Evolutionary conservation across 805 yeast species (phyloP).

Genomic region (Candida bentonensis): DNA sequence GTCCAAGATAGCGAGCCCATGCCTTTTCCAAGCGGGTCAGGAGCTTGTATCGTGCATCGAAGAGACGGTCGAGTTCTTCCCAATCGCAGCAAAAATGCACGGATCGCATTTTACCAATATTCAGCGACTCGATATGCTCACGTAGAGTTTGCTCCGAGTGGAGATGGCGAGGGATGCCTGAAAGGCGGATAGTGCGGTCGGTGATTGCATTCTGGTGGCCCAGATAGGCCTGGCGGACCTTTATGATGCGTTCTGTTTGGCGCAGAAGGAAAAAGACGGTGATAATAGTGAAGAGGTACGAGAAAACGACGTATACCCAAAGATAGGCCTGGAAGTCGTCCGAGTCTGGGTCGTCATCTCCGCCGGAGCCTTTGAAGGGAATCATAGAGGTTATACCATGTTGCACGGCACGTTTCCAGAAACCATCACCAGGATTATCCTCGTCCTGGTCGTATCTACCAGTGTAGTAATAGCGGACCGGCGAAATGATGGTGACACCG

Average conservation of each 20-base stretch:
- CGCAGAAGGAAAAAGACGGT: constrained; percentile 46
- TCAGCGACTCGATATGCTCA: constrained; percentile 61
- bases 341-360: constrained; percentile 10
- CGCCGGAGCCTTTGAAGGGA: not conserved
- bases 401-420: not conserved
- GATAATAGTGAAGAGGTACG: constrained; percentile 68
- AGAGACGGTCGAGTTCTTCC: constrained; percentile 55
- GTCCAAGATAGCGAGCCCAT: constrained; percentile 59
- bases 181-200: constrained; percentile 74
- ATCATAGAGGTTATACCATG: not conserved
- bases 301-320: constrained; percentile 81
- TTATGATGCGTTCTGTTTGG: constrained; percentile 61
- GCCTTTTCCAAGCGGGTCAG: constrained; percentile 47
- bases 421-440: constrained; percentile 9
- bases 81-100: constrained; percentile 80
- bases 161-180: constrained; percentile 78
- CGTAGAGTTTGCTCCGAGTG: constrained; percentile 58
- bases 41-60: constrained; percentile 40
- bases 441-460: constrained; percentile 53
- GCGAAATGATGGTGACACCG: constrained; percentile 66
- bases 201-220: constrained; percentile 83
- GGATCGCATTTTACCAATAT: constrained; percentile 66
- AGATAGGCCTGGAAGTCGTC: constrained; percentile 43
- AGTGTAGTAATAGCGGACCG: constrained; percentile 69
- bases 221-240: constrained; percentile 63